These are phyloP conservation scores for Pyrenochaeta sp. DNA, from an alignment of 2,329 filamentous ascomycete species.

Conservation along the genomic window DNA sequence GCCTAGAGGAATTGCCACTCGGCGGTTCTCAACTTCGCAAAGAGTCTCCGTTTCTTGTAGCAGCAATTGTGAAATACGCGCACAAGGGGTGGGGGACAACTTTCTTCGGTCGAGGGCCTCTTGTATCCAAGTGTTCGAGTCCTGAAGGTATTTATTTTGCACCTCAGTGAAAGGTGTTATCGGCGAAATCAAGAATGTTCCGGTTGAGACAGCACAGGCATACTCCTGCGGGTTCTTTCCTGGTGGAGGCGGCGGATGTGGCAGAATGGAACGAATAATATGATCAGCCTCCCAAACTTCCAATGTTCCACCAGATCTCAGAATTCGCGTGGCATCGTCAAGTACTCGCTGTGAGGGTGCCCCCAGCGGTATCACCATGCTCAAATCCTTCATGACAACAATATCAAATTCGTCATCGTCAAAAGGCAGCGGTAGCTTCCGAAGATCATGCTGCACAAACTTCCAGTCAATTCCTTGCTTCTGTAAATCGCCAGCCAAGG, in stretches of 20 bases:
- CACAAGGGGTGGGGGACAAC: constrained; percentile 78
- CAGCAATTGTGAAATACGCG: constrained; percentile 76
- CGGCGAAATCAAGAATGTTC: constrained; percentile 81
- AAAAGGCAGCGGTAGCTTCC: constrained; percentile 78
- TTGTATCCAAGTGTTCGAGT: constrained; percentile 84
- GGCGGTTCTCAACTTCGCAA: constrained; percentile 72
- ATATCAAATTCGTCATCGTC: constrained; percentile 81
- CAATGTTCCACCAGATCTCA: constrained; percentile 78
- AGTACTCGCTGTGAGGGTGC: constrained; percentile 62
- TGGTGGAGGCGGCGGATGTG: constrained; percentile 71
- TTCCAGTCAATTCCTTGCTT: constrained; percentile 84
- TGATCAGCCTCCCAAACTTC: constrained; percentile 93
- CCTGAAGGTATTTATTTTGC: constrained; percentile 80
- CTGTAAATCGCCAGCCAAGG: constrained; percentile 69
- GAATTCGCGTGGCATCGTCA: constrained; percentile 78
- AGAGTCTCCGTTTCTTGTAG: constrained; percentile 80
- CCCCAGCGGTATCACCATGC: constrained; percentile 68
- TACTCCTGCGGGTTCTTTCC: constrained; percentile 67
- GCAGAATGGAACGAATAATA: constrained; percentile 80
- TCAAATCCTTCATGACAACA: constrained; percentile 86
- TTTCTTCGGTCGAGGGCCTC: constrained; percentile 76
- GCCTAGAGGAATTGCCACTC: constrained; percentile 85
- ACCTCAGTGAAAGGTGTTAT: constrained; percentile 83
- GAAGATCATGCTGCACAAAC: constrained; percentile 87
- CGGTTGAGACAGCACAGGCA: constrained; percentile 70